Evolutionary conservation across 106 monocot genomes (phyloP).

Genomic region (Agapanthus africanus): DNA sequence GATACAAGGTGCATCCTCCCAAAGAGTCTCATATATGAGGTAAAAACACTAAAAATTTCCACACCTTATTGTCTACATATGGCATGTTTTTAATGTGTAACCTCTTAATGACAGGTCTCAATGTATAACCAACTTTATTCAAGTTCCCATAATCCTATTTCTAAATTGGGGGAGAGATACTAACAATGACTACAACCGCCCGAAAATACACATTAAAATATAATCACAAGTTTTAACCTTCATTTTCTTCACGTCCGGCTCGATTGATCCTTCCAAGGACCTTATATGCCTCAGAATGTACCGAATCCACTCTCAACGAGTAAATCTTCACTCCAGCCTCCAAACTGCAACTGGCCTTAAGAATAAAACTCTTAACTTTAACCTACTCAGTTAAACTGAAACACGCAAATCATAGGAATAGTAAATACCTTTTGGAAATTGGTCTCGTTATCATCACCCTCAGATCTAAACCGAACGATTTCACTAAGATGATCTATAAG

Average conservation of each 20-base stretch:
- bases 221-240: slow-evolving; percentile 31
- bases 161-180: neutral
- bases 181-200: neutral
- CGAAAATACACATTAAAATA: neutral
- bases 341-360: slow-evolving; percentile 91
- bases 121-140: too few relatives aligned
- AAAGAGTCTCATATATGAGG: too few relatives aligned
- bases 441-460: slow-evolving; percentile 66
- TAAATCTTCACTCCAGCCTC: slow-evolving; percentile 99
- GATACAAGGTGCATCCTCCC: too few relatives aligned
- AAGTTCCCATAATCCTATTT: too few relatives aligned
- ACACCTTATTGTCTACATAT: too few relatives aligned
- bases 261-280: slow-evolving; percentile 94
- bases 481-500: slow-evolving; percentile 92
- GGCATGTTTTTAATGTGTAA: too few relatives aligned
- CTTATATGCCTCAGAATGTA: slow-evolving; percentile 94
- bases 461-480: slow-evolving; percentile 46
- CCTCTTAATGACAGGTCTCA: too few relatives aligned
- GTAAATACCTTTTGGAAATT: slow-evolving; percentile 98
- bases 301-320: slow-evolving; percentile 87
- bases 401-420: too few relatives aligned
- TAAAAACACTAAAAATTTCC: too few relatives aligned
- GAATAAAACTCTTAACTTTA: neutral
- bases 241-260: slow-evolving; percentile 65
- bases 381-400: neutral